Conservation (phyloP, 768 basidiomycete species). For the Leccinellum luteum region DNA sequence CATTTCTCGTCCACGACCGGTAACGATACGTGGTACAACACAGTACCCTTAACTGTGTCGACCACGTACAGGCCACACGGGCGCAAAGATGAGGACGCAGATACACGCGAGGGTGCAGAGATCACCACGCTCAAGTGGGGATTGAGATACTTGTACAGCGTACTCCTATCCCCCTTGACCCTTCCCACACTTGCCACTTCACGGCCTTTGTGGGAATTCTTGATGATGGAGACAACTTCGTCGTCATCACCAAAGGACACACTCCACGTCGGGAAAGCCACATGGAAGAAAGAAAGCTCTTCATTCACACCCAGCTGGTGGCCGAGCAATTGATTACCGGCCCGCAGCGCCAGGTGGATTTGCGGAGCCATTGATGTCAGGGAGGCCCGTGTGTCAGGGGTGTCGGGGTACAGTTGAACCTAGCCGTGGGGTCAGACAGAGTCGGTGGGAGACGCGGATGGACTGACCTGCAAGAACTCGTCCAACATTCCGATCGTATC, state of each 20-base stretch:
- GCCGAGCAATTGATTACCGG: conserved; percentile 51
- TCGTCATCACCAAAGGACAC: conserved; percentile 56
- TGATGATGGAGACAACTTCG: conserved; percentile 50
- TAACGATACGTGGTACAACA: conserved; percentile 65
- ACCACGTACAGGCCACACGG: conserved; percentile 71
- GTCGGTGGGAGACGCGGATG: background rate
- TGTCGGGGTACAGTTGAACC: conserved; percentile 70
- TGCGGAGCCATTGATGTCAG: conserved; percentile 44
- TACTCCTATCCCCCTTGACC: conserved; percentile 83
- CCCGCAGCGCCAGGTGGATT: conserved; percentile 57
- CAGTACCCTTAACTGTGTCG: conserved; percentile 75
- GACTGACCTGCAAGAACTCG: conserved; percentile 67
- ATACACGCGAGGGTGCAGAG: conserved; percentile 39
- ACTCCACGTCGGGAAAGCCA: conserved; percentile 67
- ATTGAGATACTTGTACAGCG: conserved; percentile 94
- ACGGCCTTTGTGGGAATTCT: conserved; percentile 38
- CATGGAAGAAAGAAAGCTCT: conserved; percentile 43
- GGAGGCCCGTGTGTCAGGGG: conserved; percentile 38
- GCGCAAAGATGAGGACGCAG: background rate
- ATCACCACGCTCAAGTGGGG: conserved; percentile 69
- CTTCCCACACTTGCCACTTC: conserved; percentile 77
- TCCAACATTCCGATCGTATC: conserved; percentile 68
- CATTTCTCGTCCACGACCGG: conserved; percentile 47
- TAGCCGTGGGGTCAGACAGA: conserved; percentile 22
- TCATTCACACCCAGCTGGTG: conserved; percentile 48